Evolutionary conservation across 169 alveolate species (phyloP).

Genomic region (Cardiosporidium cionae): DNA sequence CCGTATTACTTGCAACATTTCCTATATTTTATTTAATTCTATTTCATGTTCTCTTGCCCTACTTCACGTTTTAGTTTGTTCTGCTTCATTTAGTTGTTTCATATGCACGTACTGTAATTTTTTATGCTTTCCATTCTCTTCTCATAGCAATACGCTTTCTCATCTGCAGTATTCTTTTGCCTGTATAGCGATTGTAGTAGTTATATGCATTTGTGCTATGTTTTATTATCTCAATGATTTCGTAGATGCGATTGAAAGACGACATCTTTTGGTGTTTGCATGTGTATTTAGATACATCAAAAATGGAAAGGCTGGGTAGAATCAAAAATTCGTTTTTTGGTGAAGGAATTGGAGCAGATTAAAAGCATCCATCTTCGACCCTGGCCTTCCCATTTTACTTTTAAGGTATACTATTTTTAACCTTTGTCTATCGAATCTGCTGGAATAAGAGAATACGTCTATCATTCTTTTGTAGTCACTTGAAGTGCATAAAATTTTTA

Average conservation of each 20-base stretch:
- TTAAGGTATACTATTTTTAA: neutral
- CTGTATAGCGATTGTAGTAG: too few relatives aligned
- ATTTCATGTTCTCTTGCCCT: neutral
- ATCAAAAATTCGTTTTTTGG: slow-evolving; percentile 44
- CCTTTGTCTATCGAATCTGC: neutral
- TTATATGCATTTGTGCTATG: too few relatives aligned
- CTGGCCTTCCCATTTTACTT: neutral
- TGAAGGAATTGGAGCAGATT: slow-evolving; percentile 30
- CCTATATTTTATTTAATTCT: neutral
- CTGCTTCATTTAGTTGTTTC: neutral
- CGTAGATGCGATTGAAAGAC: neutral
- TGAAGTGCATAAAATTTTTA: too few relatives aligned
- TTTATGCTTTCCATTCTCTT: neutral
- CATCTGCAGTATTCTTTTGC: neutral
- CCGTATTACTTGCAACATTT: neutral
- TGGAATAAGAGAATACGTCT: neutral
- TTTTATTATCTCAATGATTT: neutral
- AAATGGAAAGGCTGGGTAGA: slow-evolving; percentile 57
- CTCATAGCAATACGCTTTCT: neutral
- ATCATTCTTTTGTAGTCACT: too few relatives aligned
- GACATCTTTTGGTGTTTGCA: neutral
- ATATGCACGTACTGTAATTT: neutral
- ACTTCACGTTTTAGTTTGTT: neutral
- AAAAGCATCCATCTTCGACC: neutral
- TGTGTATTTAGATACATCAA: slow-evolving; percentile 30